Evolutionary conservation across 1,284 basidiomycete genomes (phyloP).

Genomic region (Austroboletus novae-zelandiae): DNA sequence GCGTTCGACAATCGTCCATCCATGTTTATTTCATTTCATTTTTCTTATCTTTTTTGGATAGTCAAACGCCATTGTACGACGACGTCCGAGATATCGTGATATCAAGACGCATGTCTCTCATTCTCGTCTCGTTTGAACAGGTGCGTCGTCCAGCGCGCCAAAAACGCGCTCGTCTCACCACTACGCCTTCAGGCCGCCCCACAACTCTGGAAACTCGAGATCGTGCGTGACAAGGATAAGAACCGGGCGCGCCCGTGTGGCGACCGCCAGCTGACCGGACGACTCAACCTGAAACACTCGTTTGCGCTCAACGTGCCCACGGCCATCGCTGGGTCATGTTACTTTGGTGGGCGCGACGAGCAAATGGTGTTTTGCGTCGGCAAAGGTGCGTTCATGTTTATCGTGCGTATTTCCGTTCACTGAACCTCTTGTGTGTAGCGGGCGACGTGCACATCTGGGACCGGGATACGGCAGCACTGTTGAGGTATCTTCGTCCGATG

Average conservation of each 20-base stretch:
- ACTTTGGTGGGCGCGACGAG: constrained; percentile 73
- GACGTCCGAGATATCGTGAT: constrained; percentile 74
- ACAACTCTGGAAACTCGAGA: constrained; percentile 74
- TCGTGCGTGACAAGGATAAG: constrained; percentile 48
- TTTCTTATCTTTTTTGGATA: constrained; percentile 31
- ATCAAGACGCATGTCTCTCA: constrained; percentile 53
- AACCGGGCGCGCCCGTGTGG: constrained; percentile 10
- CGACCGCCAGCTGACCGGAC: constrained; percentile 35
- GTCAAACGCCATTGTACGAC: constrained; percentile 73
- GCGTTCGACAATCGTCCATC: constrained; percentile 11
- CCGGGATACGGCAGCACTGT: constrained; percentile 63
- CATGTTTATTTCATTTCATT: not conserved
- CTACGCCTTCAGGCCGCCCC: constrained; percentile 55
- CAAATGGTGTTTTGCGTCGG: constrained; percentile 74
- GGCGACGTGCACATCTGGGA: constrained; percentile 86
- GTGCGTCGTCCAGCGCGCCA: constrained; percentile 30
- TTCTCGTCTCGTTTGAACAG: constrained; percentile 59
- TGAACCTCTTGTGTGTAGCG: constrained; percentile 38
- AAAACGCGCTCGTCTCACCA: not conserved
- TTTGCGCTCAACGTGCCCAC: constrained; percentile 68
- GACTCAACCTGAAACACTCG: constrained; percentile 59
- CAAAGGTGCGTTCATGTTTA: constrained; percentile 50
- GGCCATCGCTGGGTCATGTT: constrained; percentile 75
- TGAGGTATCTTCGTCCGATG: constrained; percentile 63
- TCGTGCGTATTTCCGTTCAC: not conserved